Percentiles rank a stretch among this genome's conserved stretches.
Evolutionary conservation across 2,329 filamentous ascomycete species (phyloP).

Genomic region (Balansia obtecta): DNA sequence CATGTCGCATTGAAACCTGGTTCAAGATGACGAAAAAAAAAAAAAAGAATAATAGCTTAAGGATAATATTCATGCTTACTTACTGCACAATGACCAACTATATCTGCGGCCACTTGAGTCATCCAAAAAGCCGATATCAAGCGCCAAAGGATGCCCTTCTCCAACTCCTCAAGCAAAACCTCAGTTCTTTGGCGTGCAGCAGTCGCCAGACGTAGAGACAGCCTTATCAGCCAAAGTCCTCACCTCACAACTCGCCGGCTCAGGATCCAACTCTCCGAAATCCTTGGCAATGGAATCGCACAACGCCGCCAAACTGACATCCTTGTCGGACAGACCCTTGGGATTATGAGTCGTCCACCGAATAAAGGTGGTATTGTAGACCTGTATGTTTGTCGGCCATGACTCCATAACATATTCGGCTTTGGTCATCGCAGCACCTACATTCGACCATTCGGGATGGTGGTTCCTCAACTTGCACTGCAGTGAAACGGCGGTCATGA

Average conservation of each 20-base stretch:
- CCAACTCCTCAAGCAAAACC: background rate
- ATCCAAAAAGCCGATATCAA: background rate
- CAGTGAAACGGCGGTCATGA: constrained; percentile 60
- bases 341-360: constrained; percentile 64
- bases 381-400: constrained; percentile 24
- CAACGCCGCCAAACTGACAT: constrained; percentile 46
- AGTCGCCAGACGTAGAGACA: constrained; percentile 35
- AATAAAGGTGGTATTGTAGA: constrained; percentile 59
- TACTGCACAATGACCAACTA: background rate
- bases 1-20: no score
- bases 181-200: constrained; percentile 35
- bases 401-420: background rate
- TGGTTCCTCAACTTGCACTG: constrained; percentile 58
- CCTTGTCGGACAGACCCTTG: constrained; percentile 50
- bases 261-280: constrained; percentile 39
- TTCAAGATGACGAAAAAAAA: no score
- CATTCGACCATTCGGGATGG: constrained; percentile 68
- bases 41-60: no score
- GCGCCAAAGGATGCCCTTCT: no score
- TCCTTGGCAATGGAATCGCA: constrained; percentile 48
- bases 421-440: constrained; percentile 21
- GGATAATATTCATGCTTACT: background rate
- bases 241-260: constrained; percentile 22
- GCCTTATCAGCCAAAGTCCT: constrained; percentile 35
- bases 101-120: background rate